phyloP scores from a whole-genome alignment of 2,329 filamentous ascomycete genomes.

The Bimuria novae-zelandiae region DNA sequence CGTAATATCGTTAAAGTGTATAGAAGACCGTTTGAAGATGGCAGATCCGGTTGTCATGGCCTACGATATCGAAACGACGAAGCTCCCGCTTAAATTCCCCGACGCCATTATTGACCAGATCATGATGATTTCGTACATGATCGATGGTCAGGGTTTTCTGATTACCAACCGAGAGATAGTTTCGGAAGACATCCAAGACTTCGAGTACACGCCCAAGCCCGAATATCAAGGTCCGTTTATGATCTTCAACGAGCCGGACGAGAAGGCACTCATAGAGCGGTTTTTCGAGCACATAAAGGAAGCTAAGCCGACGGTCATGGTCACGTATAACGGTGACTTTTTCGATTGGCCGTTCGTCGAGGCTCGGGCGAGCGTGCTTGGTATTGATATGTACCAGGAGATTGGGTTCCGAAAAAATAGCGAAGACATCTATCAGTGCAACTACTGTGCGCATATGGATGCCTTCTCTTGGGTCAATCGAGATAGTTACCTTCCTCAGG shows the following conservation, averaged over 20 bases:
- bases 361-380: conserved; percentile 86
- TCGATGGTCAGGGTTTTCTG: conserved; percentile 94
- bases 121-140: conserved; percentile 99
- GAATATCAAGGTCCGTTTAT: conserved; percentile 96
- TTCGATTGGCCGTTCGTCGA: conserved; percentile 99
- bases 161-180: conserved; percentile 98
- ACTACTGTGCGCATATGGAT: conserved; percentile 97
- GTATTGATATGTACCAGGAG: conserved; percentile 99
- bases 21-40: conserved; percentile 85
- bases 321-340: conserved; percentile 99
- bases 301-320: conserved; percentile 91
- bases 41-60: conserved; percentile 98
- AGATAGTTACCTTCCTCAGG: conserved; percentile 96
- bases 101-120: conserved; percentile 93
- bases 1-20: conserved; percentile 76
- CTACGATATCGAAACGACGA: conserved; percentile 98
- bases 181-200: conserved; percentile 94
- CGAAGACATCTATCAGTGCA: conserved; percentile 95
- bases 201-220: conserved; percentile 96
- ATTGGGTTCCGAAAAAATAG: conserved; percentile 95
- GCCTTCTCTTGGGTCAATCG: conserved; percentile 99
- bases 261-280: conserved; percentile 82
- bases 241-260: conserved; percentile 97
- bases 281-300: conserved; percentile 98
- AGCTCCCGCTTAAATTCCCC: conserved; percentile 93